Evolutionary conservation across 2,329 filamentous ascomycete species (phyloP).

Genomic region (Diaporthe nobilis): DNA sequence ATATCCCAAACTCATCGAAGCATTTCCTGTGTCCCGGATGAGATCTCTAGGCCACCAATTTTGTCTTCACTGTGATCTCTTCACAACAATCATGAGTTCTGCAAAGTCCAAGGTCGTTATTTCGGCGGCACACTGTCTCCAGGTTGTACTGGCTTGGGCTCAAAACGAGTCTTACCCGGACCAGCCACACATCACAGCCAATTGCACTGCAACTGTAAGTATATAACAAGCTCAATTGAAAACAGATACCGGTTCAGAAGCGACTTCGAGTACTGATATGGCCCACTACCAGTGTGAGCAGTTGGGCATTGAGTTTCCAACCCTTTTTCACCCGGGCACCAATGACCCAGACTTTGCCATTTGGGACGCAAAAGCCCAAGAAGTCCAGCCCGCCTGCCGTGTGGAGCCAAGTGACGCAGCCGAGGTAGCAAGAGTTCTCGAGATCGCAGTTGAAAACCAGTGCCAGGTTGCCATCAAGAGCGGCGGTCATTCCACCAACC

Average conservation of each 20-base stretch:
- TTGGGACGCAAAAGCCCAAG: conserved; percentile 16
- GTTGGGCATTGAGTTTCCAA: neutral
- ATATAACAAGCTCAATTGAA: too few species aligned
- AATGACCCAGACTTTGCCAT: neutral
- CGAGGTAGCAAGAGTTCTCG: neutral
- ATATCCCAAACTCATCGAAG: neutral
- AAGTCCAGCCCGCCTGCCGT: conserved; percentile 3
- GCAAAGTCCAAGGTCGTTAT: neutral
- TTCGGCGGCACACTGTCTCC: neutral
- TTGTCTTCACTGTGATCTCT: neutral
- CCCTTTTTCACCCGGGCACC: neutral
- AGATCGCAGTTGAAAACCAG: neutral
- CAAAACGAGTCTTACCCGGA: neutral
- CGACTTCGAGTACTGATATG: neutral
- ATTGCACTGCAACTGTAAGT: neutral
- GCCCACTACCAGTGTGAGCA: neutral
- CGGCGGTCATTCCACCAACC: conserved; percentile 10
- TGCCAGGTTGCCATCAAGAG: conserved; percentile 14
- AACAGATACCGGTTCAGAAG: too few species aligned
- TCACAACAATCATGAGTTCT: neutral
- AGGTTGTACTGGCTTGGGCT: neutral
- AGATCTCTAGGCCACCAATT: neutral
- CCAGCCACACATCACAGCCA: neutral
- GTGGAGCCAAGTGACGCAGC: neutral
- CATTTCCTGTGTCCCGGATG: neutral